These are phyloP conservation scores for Thelonectria olida DNA, from an alignment of 2,329 filamentous ascomycete species.

Conservation along the genomic window DNA sequence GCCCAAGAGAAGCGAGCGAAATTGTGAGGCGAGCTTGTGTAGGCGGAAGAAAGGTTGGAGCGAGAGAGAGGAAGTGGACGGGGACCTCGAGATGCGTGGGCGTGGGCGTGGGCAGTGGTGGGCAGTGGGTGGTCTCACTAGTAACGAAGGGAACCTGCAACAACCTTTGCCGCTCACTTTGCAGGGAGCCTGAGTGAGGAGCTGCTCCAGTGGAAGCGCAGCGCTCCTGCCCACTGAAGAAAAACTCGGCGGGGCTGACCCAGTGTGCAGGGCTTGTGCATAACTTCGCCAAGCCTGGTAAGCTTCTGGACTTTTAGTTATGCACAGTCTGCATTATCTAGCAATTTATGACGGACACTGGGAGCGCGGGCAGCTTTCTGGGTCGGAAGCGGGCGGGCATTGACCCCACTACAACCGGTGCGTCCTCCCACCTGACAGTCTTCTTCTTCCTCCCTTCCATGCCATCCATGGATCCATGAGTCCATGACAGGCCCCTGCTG, in stretches of 20 bases:
- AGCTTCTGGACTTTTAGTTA: neutral
- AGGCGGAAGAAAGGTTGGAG: slow-evolving; percentile 22
- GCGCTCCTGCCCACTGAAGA: slow-evolving; percentile 11
- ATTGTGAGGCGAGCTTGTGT: slow-evolving; percentile 35
- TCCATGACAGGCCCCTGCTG: slow-evolving; percentile 3
- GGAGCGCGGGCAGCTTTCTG: neutral
- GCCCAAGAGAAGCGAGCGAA: slow-evolving; percentile 41
- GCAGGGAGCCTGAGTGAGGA: slow-evolving; percentile 16
- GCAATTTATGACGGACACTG: neutral
- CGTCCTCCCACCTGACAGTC: neutral
- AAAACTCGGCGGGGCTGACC: slow-evolving; percentile 21
- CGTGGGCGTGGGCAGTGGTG: slow-evolving; percentile 17
- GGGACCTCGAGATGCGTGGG: slow-evolving; percentile 21
- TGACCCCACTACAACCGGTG: neutral
- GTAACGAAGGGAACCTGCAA: neutral
- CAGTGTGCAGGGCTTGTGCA: neutral
- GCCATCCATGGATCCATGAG: too few species aligned
- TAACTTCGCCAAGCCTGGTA: neutral
- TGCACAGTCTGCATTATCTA: neutral
- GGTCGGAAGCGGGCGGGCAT: too few species aligned
- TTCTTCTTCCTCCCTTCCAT: too few species aligned
- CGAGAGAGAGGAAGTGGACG: slow-evolving; percentile 17
- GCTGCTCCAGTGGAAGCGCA: slow-evolving; percentile 15
- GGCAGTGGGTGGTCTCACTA: slow-evolving; percentile 26
- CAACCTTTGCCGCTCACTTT: neutral